Percentiles rank a stretch among this genome's conserved stretches.
These are phyloP conservation scores for Ziziphus jujuba DNA, from an alignment of 306 rosid species.

Conservation along the genomic window DNA sequence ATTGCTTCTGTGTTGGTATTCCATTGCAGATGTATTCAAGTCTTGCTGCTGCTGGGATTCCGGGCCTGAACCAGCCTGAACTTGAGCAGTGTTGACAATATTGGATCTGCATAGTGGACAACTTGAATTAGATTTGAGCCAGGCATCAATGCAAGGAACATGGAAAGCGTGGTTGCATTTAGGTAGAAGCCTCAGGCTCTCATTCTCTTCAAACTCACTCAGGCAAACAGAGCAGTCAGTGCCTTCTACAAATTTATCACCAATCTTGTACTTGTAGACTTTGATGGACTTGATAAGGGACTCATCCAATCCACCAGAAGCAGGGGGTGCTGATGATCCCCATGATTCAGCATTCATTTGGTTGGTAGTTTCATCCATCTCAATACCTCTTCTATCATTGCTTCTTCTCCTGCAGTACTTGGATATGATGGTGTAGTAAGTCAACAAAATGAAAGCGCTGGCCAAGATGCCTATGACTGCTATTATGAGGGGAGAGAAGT, in stretches of 20 bases:
- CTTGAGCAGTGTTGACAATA: constrained; percentile 3
- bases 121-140: constrained; percentile 68
- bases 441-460: constrained; percentile 55
- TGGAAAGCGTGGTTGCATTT: constrained; percentile 83
- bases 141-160: constrained; percentile 74
- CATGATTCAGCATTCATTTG: constrained; percentile 15
- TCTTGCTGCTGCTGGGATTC: constrained; percentile 15
- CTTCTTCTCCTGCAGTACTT: constrained; percentile 45
- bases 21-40: constrained; percentile 27
- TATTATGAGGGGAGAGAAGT: constrained; percentile 74
- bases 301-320: constrained; percentile 54
- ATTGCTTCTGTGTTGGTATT: constrained; percentile 39
- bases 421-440: constrained; percentile 63
- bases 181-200: constrained; percentile 63
- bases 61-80: constrained; percentile 13
- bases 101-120: constrained; percentile 77
- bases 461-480: constrained; percentile 72
- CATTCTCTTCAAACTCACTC: constrained; percentile 69
- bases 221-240: constrained; percentile 78
- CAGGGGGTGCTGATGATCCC: constrained; percentile 18
- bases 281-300: constrained; percentile 53
- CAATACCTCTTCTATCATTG: background rate
- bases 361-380: constrained; percentile 5
- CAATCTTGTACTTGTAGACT: constrained; percentile 52
- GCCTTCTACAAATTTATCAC: constrained; percentile 51